These are phyloP conservation scores for Lodderomyces margitis DNA, from an alignment of 1,139 yeast species.

Conservation along the genomic window DNA sequence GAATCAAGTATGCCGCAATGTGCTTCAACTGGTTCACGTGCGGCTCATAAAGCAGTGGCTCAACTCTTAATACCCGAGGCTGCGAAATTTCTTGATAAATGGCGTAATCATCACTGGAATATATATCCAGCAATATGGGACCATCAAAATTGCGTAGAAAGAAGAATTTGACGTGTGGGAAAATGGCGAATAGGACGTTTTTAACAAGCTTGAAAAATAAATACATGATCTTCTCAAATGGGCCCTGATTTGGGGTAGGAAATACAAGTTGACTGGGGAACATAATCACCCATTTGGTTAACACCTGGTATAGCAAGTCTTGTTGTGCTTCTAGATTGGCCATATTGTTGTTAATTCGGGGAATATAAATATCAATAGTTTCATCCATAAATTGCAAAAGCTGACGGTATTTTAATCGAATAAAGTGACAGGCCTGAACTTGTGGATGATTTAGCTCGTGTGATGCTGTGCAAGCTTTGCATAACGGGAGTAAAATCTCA, in stretches of 20 bases:
- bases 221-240: constrained; percentile 33
- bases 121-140: constrained; percentile 43
- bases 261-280: constrained; percentile 29
- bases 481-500: constrained; percentile 10
- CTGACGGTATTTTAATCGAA: constrained; percentile 24
- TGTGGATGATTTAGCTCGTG: neutral
- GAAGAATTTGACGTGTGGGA: constrained; percentile 43
- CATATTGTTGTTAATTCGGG: constrained; percentile 25
- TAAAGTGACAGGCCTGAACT: constrained; percentile 13
- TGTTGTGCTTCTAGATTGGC: constrained; percentile 33
- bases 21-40: constrained; percentile 22
- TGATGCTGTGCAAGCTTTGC: constrained; percentile 6
- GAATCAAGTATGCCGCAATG: constrained; percentile 32
- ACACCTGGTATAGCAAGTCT: constrained; percentile 35
- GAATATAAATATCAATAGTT: constrained; percentile 28
- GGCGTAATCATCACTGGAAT: constrained; percentile 26
- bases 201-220: constrained; percentile 36
- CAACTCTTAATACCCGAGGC: neutral
- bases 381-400: constrained; percentile 26
- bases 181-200: constrained; percentile 35
- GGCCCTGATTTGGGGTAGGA: constrained; percentile 23
- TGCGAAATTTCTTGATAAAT: constrained; percentile 21
- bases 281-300: constrained; percentile 39
- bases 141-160: constrained; percentile 43
- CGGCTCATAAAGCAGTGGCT: constrained; percentile 15